phyloP scores from a whole-genome alignment of 768 basidiomycete genomes.

The Boletus pseudopeckii region DNA sequence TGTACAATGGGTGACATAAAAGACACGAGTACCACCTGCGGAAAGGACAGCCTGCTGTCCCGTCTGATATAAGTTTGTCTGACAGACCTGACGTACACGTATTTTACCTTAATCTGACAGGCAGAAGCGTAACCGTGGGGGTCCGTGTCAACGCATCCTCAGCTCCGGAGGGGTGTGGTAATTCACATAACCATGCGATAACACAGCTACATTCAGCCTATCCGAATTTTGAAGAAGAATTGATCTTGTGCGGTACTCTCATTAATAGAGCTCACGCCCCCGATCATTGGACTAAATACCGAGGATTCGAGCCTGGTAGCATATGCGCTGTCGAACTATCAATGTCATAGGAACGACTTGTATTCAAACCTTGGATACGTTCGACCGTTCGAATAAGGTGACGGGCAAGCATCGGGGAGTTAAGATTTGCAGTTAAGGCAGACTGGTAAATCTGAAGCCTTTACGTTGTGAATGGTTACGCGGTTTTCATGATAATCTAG shows the following conservation, averaged over 20 bases:
- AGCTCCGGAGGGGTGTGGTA: background rate
- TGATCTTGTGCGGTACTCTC: background rate
- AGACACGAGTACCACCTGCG: background rate
- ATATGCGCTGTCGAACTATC: background rate
- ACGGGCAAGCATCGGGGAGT: background rate
- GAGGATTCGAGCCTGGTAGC: background rate
- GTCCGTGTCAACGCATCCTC: background rate
- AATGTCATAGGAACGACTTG: background rate
- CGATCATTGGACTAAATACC: background rate
- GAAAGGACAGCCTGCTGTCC: background rate
- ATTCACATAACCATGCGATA: constrained; percentile 16
- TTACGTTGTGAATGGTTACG: constrained; percentile 3
- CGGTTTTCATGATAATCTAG: background rate
- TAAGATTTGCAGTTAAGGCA: background rate
- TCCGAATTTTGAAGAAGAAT: background rate
- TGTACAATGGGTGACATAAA: background rate
- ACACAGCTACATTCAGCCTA: background rate
- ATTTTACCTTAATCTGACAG: constrained; percentile 20
- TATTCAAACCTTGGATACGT: background rate
- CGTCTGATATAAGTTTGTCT: constrained; percentile 18
- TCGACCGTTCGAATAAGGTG: accelerated
- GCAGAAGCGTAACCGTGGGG: constrained; percentile 6
- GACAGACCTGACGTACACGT: constrained; percentile 23
- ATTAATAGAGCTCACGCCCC: background rate
- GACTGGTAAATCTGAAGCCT: background rate